Conservation (phyloP, 768 basidiomycete genomes). For the Rhodotorula sphaerocarpa region DNA sequence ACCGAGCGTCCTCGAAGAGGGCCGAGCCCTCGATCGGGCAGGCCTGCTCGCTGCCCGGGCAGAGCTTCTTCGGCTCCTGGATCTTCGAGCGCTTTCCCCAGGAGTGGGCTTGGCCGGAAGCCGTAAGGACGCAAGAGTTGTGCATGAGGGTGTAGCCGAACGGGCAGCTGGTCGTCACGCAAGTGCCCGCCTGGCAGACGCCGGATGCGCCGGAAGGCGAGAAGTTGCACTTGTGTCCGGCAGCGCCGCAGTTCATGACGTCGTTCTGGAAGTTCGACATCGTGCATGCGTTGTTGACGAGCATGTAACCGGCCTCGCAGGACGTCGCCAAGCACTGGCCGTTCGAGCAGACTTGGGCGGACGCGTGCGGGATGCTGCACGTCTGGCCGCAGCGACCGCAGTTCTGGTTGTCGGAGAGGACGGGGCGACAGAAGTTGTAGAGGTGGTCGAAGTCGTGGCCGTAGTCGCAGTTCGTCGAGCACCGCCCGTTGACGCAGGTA, state of each 20-base stretch:
- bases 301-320: slow-evolving; percentile 16
- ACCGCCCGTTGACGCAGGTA: slow-evolving; percentile 1
- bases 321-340: slow-evolving; percentile 15
- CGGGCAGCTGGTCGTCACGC: slow-evolving; percentile 2
- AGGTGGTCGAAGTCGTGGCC: slow-evolving; percentile 6
- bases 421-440: slow-evolving; percentile 2
- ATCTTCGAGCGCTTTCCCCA: slow-evolving; percentile 5
- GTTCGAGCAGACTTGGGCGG: slow-evolving; percentile 2
- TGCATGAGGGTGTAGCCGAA: slow-evolving; percentile 4
- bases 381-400: slow-evolving; percentile 7
- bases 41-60: slow-evolving; percentile 19
- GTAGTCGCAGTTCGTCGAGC: slow-evolving; percentile 5
- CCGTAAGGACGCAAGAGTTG: slow-evolving; percentile 3
- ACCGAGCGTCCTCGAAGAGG: slow-evolving; percentile 2
- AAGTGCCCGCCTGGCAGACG: background rate
- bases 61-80: slow-evolving; percentile 12
- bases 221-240: slow-evolving; percentile 5
- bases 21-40: slow-evolving; percentile 25
- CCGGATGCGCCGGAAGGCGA: slow-evolving; percentile 1
- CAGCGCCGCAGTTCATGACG: slow-evolving; percentile 13
- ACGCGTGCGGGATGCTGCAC: slow-evolving; percentile 5
- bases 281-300: slow-evolving; percentile 16
- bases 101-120: slow-evolving; percentile 9
- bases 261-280: slow-evolving; percentile 1
- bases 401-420: background rate